Conservation (phyloP, 2,329 filamentous ascomycete species). For the Colletotrichum shisoi region DNA sequence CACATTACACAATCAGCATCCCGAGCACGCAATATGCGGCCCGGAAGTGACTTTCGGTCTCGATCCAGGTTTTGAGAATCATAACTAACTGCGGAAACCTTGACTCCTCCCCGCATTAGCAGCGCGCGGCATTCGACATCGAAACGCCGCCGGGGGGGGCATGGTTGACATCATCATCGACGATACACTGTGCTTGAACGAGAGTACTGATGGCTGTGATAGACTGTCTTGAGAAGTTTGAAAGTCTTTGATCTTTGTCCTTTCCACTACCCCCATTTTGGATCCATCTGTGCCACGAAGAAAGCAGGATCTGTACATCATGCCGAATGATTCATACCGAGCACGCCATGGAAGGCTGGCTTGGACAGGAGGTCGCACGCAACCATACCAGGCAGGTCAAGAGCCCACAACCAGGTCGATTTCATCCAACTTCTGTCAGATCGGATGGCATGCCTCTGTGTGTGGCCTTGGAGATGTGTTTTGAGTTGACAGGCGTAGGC, state of each 20-base stretch:
- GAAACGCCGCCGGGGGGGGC: neutral
- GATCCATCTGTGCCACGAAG: neutral
- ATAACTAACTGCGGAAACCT: neutral
- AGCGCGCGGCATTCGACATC: neutral
- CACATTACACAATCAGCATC: conserved; percentile 17
- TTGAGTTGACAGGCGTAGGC: neutral
- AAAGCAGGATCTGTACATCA: neutral
- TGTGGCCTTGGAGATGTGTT: neutral
- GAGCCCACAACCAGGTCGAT: neutral
- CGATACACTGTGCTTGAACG: neutral
- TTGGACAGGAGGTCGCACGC: neutral
- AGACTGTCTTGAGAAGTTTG: neutral
- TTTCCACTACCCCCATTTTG: neutral
- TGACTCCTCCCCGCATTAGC: conserved; percentile 2
- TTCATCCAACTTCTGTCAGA: neutral
- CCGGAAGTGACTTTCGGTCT: neutral
- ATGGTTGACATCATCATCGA: conserved; percentile 12
- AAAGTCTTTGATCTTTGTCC: neutral
- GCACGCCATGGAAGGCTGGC: neutral
- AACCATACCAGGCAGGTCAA: neutral
- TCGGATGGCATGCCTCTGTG: neutral
- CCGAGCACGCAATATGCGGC: conserved; percentile 22
- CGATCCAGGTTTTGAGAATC: neutral
- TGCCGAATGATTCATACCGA: neutral
- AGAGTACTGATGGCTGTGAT: neutral